Evolutionary conservation across 2,329 filamentous ascomycete species (phyloP).

Genomic region (Arthrobotrys pseudoclavata): DNA sequence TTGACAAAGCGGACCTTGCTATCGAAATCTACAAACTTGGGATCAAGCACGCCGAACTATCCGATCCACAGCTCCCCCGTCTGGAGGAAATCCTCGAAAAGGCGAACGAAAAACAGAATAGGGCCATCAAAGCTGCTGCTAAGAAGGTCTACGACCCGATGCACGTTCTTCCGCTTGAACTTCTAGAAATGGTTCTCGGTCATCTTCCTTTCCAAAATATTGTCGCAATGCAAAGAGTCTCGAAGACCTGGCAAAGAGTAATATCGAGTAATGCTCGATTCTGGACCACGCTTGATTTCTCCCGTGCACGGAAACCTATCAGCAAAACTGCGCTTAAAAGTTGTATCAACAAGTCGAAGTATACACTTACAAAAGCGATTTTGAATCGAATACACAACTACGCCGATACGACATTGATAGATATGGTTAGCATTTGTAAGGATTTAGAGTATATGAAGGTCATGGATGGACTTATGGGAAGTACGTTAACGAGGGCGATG

Average conservation of each 20-base stretch:
- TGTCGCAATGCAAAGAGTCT: slow-evolving; percentile 67
- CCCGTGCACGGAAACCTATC: slow-evolving; percentile 66
- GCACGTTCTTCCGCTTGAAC: slow-evolving; percentile 68
- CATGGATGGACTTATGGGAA: slow-evolving; percentile 52
- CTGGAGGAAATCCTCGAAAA: slow-evolving; percentile 67
- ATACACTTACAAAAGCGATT: slow-evolving; percentile 52
- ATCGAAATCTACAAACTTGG: slow-evolving; percentile 73
- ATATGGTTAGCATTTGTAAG: slow-evolving; percentile 56
- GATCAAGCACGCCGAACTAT: slow-evolving; percentile 70
- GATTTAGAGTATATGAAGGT: slow-evolving; percentile 54
- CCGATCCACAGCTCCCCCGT: slow-evolving; percentile 64
- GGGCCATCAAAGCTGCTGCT: slow-evolving; percentile 65
- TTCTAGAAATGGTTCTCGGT: slow-evolving; percentile 68
- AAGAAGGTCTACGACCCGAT: slow-evolving; percentile 68
- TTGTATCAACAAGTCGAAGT: slow-evolving; percentile 59
- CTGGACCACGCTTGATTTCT: slow-evolving; percentile 69
- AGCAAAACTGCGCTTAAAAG: slow-evolving; percentile 58
- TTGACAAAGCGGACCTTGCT: slow-evolving; percentile 71
- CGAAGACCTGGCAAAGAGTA: slow-evolving; percentile 68
- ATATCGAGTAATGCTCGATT: slow-evolving; percentile 67
- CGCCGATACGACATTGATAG: slow-evolving; percentile 48
- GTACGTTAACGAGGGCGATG: slow-evolving; percentile 45
- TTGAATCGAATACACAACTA: slow-evolving; percentile 46
- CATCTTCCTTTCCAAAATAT: slow-evolving; percentile 68
- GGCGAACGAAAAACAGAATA: slow-evolving; percentile 67